Base-by-base conservation (phyloP, 371 early-diverging fungal genomes). In the Mucor mucedo region DNA sequence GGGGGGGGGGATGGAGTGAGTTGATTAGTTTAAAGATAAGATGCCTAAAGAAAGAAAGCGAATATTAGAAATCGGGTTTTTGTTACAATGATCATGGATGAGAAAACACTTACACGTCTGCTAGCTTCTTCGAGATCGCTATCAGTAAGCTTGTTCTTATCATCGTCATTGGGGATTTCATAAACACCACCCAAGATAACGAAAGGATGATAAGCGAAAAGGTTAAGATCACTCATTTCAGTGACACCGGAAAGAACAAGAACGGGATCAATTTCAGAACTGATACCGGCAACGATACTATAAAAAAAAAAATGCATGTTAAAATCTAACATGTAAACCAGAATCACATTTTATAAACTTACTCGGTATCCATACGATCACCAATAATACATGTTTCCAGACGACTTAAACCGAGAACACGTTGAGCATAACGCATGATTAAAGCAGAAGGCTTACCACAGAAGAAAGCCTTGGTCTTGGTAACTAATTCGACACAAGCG, bases 351-450 rank as follows among this genome's bases (percentile, higher is more conserved):
- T 45, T 47, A 30, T 21, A 54, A 44, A 61, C 65, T 65, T 65
- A 69, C 70, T 89, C 89, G 39, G 87, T 89, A 70, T 89, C 87
- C 86, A 89, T 86, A 56, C 89, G 83, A 65, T 89, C 87, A 67
- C 89, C 89, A 68, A 89, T 82, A 53, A 89, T 87, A 72, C 87
- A 87, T 2, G 86, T 87, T 47, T 87, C 87, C 55, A 78, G 60
- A 66, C 87, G 86, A 61, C 63, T 68, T 49, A 81, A 68, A 32
- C 85, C 87, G 41, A 89, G 77, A 14, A 82, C 84, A 62, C 80
- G 75, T 57, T 82, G 82, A 28, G 87, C 89, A 69, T 82, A 87
- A 62, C 86, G 76, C 86, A 89, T 86, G 76, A 89, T 89, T 72
- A 89, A 73, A 50, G 82, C 78, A 48, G 77, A 80, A 32, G 89